Percentiles rank a stretch among this genome's conserved stretches.
Evolutionary conservation across 768 basidiomycete genomes (phyloP).

Genomic region (Mrakia blollopis): DNA sequence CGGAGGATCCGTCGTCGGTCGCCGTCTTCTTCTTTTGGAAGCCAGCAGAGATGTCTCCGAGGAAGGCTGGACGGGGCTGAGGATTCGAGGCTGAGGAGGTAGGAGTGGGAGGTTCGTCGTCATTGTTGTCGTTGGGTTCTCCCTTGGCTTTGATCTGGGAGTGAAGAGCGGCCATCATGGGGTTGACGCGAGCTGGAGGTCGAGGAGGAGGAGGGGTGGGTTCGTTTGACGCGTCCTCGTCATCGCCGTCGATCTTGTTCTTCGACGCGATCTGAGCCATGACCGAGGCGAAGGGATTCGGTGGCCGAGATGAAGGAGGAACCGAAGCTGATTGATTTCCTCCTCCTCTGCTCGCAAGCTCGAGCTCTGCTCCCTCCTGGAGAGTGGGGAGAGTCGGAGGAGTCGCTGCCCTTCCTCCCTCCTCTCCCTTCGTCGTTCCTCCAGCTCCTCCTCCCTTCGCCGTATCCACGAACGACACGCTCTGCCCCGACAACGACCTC

Average conservation of each 20-base stretch:
- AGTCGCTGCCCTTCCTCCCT: neutral
- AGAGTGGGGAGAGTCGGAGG: constrained; percentile 10
- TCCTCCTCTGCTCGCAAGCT: neutral
- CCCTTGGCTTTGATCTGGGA: constrained; percentile 13
- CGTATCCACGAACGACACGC: constrained; percentile 10
- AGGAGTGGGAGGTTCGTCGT: neutral
- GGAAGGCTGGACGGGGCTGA: constrained; percentile 19
- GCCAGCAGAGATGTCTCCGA: constrained; percentile 18
- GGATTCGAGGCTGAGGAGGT: neutral
- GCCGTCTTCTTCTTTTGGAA: neutral
- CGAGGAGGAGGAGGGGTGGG: neutral
- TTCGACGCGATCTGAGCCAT: constrained; percentile 28
- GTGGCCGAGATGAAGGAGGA: constrained; percentile 35
- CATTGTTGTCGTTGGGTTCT: neutral
- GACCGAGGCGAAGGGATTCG: constrained; percentile 32
- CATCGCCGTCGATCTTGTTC: neutral
- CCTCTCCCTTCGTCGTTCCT: neutral
- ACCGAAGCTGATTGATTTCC: constrained; percentile 33
- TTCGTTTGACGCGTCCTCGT: constrained; percentile 1
- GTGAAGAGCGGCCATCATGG: constrained; percentile 21
- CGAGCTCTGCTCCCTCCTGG: neutral
- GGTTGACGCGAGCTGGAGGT: constrained; percentile 17
- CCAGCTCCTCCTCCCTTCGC: neutral
- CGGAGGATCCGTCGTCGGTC: constrained; percentile 10
- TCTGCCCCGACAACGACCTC: neutral